A percentile compares a stretch with the other conserved stretches of the same genome.
Conservation (phyloP, 2,329 filamentous ascomycete species). For the Diaporthe vaccinii region DNA sequence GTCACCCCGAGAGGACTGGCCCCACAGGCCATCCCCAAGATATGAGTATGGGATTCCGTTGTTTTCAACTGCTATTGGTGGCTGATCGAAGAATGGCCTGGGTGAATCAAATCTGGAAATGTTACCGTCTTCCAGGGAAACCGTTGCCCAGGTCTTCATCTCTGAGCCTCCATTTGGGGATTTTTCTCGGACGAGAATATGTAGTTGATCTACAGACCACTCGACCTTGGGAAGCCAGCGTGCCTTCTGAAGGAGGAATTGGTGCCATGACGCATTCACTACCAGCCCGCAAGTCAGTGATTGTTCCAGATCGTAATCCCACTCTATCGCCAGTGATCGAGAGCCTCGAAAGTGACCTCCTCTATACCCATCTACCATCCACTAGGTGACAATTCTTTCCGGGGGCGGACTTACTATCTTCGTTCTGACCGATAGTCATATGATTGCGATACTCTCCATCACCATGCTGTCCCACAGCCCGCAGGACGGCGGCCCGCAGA, state of each 20-base stretch:
- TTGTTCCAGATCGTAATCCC: background rate
- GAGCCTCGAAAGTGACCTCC: too few relatives aligned
- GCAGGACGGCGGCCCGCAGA: constrained; percentile 54
- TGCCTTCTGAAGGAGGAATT: constrained; percentile 67
- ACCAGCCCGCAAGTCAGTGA: background rate
- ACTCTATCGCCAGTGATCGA: too few relatives aligned
- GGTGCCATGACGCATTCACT: constrained; percentile 57
- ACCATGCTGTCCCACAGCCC: constrained; percentile 51
- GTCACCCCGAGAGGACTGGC: background rate
- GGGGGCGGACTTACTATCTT: constrained; percentile 49
- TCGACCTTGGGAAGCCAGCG: constrained; percentile 59
- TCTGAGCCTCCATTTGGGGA: constrained; percentile 48
- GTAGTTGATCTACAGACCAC: constrained; percentile 64
- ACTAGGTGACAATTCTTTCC: background rate
- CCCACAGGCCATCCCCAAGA: constrained; percentile 38
- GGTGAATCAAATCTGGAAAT: constrained; percentile 45
- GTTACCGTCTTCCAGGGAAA: constrained; percentile 52
- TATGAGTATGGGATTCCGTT: constrained; percentile 40
- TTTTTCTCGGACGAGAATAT: constrained; percentile 66
- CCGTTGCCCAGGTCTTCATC: constrained; percentile 71
- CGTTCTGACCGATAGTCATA: constrained; percentile 72
- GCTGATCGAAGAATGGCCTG: constrained; percentile 43
- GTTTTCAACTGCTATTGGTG: background rate
- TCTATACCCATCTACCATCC: background rate
- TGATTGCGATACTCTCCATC: constrained; percentile 59